Conservation (phyloP, 768 basidiomycete species). For the Coprinopsis sp. region DNA sequence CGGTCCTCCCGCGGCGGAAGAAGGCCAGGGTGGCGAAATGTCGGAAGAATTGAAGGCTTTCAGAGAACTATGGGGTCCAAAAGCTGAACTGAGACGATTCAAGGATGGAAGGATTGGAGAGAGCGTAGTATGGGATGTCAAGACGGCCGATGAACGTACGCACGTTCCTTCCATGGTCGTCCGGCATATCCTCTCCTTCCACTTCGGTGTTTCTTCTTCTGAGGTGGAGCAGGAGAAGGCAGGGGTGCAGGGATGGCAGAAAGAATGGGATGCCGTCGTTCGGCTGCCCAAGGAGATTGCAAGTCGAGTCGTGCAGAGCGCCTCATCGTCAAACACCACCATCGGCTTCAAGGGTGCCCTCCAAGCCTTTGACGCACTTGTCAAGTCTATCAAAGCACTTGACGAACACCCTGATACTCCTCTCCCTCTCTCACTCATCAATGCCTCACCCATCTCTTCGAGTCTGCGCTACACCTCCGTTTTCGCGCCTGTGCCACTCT, state of each 20-base stretch:
- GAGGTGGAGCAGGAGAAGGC: constrained; percentile 45
- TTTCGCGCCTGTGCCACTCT: constrained; percentile 75
- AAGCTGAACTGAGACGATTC: constrained; percentile 90
- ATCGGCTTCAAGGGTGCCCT: constrained; percentile 70
- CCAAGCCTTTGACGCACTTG: constrained; percentile 73
- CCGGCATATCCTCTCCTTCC: constrained; percentile 64
- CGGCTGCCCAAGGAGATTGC: constrained; percentile 55
- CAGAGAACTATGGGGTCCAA: constrained; percentile 85
- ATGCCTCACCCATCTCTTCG: constrained; percentile 69
- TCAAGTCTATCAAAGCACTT: constrained; percentile 69
- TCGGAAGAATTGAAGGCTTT: constrained; percentile 52
- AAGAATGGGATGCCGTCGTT: constrained; percentile 52
- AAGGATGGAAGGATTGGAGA: constrained; percentile 92
- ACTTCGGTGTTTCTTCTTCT: no score
- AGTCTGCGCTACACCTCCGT: constrained; percentile 78
- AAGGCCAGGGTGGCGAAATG: no score
- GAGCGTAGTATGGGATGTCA: constrained; percentile 95
- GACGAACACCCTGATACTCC: no score
- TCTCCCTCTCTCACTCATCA: constrained; percentile 76
- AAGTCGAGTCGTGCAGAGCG: constrained; percentile 35
- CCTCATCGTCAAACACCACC: constrained; percentile 26
- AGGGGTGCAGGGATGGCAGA: constrained; percentile 57
- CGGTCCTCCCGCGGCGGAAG: constrained; percentile 77
- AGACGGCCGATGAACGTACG: constrained; percentile 72
- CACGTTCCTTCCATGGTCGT: constrained; percentile 75